These are phyloP conservation scores for California macrophylla DNA, from an alignment of 441 rosid species.

Conservation along the genomic window DNA sequence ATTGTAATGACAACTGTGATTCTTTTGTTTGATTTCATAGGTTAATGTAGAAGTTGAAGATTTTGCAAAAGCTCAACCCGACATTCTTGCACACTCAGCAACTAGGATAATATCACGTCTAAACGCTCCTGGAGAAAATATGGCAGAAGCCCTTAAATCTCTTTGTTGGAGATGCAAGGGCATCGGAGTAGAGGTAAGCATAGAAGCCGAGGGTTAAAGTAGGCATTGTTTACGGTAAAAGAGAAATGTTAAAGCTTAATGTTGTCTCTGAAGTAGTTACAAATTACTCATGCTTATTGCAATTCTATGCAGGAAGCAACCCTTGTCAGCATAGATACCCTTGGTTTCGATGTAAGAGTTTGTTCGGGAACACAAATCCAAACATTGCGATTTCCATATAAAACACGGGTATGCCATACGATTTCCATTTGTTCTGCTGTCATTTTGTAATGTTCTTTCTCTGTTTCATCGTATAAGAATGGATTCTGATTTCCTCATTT, in stretches of 20 bases:
- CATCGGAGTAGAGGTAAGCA: slow-evolving; percentile 80
- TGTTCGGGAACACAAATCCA: slow-evolving; percentile 74
- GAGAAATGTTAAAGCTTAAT: too few species aligned
- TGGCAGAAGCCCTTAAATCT: slow-evolving; percentile 56
- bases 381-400: slow-evolving; percentile 71
- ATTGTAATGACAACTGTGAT: neutral
- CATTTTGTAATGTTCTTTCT: neutral
- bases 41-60: slow-evolving; percentile 66
- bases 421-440: neutral
- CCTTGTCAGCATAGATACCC: slow-evolving; percentile 55
- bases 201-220: neutral
- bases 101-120: slow-evolving; percentile 56
- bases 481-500: neutral
- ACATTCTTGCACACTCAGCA: slow-evolving; percentile 65
- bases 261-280: neutral
- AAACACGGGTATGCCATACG: slow-evolving; percentile 41
- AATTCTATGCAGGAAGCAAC: slow-evolving; percentile 77
- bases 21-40: slow-evolving; percentile 26
- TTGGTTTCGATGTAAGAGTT: slow-evolving; percentile 75
- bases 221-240: neutral
- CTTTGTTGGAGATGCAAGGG: slow-evolving; percentile 76
- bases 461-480: too few species aligned
- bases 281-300: slow-evolving; percentile 10
- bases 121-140: slow-evolving; percentile 59
- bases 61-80: slow-evolving; percentile 61